These are phyloP conservation scores for Adansonia madagascariensis DNA, from an alignment of 441 rosid species.

Conservation along the genomic window DNA sequence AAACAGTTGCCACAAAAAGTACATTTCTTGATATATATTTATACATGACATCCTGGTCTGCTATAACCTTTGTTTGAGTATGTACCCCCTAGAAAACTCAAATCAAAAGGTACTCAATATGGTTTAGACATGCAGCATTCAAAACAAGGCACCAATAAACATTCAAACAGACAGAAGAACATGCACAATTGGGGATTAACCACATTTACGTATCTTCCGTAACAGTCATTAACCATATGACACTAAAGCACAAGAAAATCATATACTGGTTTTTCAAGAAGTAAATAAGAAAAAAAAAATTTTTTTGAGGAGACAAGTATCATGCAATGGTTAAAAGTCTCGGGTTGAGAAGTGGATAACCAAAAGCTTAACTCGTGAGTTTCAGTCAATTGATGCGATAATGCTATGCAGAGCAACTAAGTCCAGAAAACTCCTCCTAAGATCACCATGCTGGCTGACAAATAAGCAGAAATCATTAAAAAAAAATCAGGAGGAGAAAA, in stretches of 20 bases:
- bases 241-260: constrained; percentile 16
- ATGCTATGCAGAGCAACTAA: not conserved
- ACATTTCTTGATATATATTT: constrained; percentile 86
- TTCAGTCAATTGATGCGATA: constrained; percentile 3
- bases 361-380: not conserved
- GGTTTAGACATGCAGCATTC: not conserved
- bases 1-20: constrained; percentile 83
- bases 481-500: not conserved
- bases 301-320: not conserved
- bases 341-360: constrained; percentile 7
- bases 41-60: constrained; percentile 92
- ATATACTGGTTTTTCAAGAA: not conserved
- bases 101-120: constrained; percentile 5
- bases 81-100: constrained; percentile 76
- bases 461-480: constrained; percentile 4
- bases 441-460: not conserved
- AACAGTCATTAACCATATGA: not conserved
- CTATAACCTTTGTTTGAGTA: constrained; percentile 91
- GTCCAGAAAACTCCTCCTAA: not conserved
- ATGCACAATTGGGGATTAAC: constrained; percentile 9
- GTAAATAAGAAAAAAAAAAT: not conserved
- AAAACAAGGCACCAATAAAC: not conserved
- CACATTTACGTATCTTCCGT: not conserved
- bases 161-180: constrained; percentile 11
- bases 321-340: constrained; percentile 3